Evolutionary conservation across 257 asterid genomes (phyloP).

Genomic region (Knoxia roxburghii): DNA sequence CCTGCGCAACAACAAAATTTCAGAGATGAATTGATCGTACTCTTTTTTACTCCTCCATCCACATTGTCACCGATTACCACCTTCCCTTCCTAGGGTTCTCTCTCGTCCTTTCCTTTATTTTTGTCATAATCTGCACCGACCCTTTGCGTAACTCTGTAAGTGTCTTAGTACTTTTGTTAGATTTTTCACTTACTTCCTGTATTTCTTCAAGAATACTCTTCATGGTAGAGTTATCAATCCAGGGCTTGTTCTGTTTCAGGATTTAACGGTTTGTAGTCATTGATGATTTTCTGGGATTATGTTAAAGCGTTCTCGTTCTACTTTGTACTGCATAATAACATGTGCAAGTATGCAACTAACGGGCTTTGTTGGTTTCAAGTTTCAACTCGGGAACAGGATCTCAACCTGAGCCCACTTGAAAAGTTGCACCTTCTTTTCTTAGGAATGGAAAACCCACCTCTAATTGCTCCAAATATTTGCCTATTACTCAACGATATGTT

Average conservation of each 20-base stretch:
- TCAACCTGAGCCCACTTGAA: too few species aligned
- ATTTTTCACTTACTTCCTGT: neutral
- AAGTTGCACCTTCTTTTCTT: too few species aligned
- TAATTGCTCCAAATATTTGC: neutral
- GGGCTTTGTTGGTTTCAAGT: neutral
- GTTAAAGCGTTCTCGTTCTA: neutral
- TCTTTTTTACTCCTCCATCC: neutral
- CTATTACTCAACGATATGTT: neutral
- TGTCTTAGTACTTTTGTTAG: neutral
- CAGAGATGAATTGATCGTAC: neutral
- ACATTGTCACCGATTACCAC: neutral
- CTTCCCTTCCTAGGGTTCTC: neutral
- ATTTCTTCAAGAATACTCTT: neutral
- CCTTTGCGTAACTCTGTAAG: neutral
- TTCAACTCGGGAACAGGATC: too few species aligned
- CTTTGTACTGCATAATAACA: neutral
- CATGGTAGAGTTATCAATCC: neutral
- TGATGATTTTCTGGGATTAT: neutral
- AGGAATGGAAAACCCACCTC: neutral
- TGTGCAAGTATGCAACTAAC: neutral
- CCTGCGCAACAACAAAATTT: neutral
- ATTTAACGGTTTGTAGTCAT: neutral
- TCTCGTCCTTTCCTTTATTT: neutral
- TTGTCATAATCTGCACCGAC: neutral
- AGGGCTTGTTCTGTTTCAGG: neutral